phyloP scores from a whole-genome alignment of 1,284 basidiomycete genomes.

The Fomitopsis pinicola region DNA sequence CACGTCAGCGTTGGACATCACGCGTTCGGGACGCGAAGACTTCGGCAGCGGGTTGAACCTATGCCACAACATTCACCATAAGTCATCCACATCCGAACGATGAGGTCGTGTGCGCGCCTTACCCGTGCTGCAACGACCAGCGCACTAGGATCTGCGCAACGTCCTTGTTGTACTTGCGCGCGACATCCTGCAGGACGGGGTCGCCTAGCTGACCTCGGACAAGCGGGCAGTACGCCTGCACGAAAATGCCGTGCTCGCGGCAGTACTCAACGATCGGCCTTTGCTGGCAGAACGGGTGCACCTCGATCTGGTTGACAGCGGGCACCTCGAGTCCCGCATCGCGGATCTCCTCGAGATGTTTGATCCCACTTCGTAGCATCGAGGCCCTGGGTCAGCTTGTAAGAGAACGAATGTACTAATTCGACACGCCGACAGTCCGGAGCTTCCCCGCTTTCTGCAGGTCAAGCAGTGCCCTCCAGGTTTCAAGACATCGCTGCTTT shows the following conservation, averaged over 20 bases:
- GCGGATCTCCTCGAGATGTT: constrained; percentile 75
- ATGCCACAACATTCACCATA: background rate
- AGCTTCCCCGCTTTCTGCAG: constrained; percentile 48
- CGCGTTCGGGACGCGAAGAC: constrained; percentile 39
- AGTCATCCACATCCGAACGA: background rate
- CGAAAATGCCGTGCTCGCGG: constrained; percentile 56
- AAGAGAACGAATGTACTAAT: constrained; percentile 40
- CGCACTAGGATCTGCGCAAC: constrained; percentile 61
- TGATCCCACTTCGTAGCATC: constrained; percentile 62
- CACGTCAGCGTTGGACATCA: constrained; percentile 47
- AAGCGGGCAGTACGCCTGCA: constrained; percentile 67
- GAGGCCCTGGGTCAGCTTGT: no score
- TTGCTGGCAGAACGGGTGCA: constrained; percentile 84
- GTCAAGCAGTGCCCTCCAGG: constrained; percentile 40
- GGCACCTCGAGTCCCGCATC: constrained; percentile 58
- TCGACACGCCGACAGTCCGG: constrained; percentile 56
- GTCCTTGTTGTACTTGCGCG: constrained; percentile 40
- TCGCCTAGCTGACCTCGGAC: constrained; percentile 41
- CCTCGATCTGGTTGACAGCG: constrained; percentile 82
- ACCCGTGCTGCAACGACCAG: constrained; percentile 62
- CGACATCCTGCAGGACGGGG: constrained; percentile 36
- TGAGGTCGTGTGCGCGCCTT: no score
- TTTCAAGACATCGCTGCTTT: constrained; percentile 37
- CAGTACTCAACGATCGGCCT: constrained; percentile 78
- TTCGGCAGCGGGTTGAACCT: constrained; percentile 52